Conservation (phyloP, 768 basidiomycete species). For the Collybiopsis confluens region DNA sequence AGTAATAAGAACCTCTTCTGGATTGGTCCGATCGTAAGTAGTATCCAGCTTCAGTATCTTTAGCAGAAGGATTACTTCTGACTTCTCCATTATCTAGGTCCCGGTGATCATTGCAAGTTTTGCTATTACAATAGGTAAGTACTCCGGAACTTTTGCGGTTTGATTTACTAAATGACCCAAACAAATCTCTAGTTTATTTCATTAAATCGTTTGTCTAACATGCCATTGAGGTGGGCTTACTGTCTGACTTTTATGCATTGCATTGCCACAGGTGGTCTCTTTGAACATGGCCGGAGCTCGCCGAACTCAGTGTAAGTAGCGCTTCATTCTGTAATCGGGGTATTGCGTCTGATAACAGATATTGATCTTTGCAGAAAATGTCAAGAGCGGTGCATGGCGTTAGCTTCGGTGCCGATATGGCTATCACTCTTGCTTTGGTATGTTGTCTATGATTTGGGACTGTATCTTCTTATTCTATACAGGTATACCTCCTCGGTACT, state of each 20-base stretch:
- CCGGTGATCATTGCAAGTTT: too few relatives aligned
- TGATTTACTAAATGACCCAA: too few relatives aligned
- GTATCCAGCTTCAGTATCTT: too few relatives aligned
- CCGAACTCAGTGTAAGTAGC: neutral
- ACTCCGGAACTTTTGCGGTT: too few relatives aligned
- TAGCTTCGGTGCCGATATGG: neutral
- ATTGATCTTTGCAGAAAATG: slow-evolving; percentile 2
- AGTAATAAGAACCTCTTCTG: too few relatives aligned
- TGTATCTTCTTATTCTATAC: too few relatives aligned
- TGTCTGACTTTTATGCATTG: neutral
- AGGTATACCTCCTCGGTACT: neutral
- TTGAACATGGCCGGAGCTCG: neutral
- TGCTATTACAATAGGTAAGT: too few relatives aligned
- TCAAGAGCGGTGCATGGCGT: neutral
- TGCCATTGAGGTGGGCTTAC: neutral
- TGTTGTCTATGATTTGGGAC: neutral
- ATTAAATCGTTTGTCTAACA: neutral
- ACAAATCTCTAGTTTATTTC: neutral
- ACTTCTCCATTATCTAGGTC: too few relatives aligned
- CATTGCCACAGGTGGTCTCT: slow-evolving; percentile 5
- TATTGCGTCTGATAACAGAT: too few relatives aligned
- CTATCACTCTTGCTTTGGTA: neutral
- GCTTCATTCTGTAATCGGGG: too few relatives aligned
- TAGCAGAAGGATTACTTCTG: too few relatives aligned
- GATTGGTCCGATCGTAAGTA: too few relatives aligned